A percentile compares a stretch with the other conserved stretches of the same genome.
These are phyloP conservation scores for Cyberlindnera subsufficiens DNA, from an alignment of 805 yeast species.

Conservation along the genomic window DNA sequence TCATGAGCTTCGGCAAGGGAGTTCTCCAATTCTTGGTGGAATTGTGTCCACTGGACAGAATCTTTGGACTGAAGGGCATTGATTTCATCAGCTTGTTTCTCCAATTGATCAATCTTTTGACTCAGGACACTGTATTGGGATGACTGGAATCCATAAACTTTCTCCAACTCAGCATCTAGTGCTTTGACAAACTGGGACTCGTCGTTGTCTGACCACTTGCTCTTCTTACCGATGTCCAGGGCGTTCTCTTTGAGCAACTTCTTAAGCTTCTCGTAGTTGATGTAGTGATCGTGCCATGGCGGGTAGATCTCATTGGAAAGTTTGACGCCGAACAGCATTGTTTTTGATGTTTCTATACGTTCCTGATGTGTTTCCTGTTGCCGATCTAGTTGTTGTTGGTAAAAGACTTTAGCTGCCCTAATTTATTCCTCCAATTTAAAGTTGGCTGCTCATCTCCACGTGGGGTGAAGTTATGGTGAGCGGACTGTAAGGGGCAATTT, in stretches of 20 bases:
- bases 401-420: too few species aligned
- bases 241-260: constrained; percentile 65
- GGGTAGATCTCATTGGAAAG: constrained; percentile 74
- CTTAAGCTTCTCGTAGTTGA: constrained; percentile 61
- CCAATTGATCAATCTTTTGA: constrained; percentile 58
- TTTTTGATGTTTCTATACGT: background rate
- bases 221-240: constrained; percentile 25
- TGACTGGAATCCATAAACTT: constrained; percentile 68
- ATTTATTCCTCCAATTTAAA: too few species aligned
- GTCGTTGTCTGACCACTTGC: constrained; percentile 62
- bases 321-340: constrained; percentile 83
- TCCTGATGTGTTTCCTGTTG: too few species aligned
- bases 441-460: too few species aligned
- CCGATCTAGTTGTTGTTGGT: too few species aligned
- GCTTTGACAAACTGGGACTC: constrained; percentile 63
- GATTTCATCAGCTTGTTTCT: constrained; percentile 47
- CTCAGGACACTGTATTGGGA: constrained; percentile 65
- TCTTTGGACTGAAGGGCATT: constrained; percentile 19
- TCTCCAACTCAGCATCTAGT: constrained; percentile 66
- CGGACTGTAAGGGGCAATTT: too few species aligned
- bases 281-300: constrained; percentile 80
- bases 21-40: constrained; percentile 69
- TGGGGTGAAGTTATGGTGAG: too few species aligned
- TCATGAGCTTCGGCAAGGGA: constrained; percentile 72
- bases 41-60: constrained; percentile 49